phyloP scores from a whole-genome alignment of 768 basidiomycete genomes.

The Calocybe gangraenosa region DNA sequence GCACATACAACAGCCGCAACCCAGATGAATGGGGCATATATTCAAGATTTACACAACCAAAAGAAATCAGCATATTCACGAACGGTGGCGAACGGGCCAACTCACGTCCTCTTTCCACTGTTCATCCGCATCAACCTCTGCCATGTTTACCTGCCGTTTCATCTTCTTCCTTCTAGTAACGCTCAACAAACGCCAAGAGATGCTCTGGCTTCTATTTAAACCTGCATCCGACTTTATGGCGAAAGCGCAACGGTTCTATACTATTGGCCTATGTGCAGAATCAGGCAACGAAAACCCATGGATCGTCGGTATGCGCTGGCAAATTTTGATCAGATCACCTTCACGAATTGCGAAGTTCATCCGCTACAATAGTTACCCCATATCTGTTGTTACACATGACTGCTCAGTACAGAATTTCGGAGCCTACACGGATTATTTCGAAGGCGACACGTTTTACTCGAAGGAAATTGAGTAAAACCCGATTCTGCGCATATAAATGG shows the following conservation, averaged over 20 bases:
- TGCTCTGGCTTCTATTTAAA: not conserved
- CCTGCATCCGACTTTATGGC: not conserved
- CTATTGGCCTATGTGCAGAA: too few species aligned
- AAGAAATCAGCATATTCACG: too few species aligned
- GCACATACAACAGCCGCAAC: too few species aligned
- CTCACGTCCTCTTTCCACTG: too few species aligned
- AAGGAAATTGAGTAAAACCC: not conserved
- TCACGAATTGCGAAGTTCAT: not conserved
- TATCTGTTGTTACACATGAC: not conserved
- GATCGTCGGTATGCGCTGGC: not conserved
- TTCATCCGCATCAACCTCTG: too few species aligned
- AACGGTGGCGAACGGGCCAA: too few species aligned
- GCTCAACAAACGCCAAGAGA: too few species aligned
- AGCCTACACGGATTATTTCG: not conserved
- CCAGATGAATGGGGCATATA: too few species aligned
- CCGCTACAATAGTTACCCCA: not conserved
- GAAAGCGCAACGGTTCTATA: not conserved
- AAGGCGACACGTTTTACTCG: not conserved
- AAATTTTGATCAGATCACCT: not conserved
- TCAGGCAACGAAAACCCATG: too few species aligned
- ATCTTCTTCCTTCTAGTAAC: too few species aligned
- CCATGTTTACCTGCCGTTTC: too few species aligned
- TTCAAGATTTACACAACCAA: too few species aligned
- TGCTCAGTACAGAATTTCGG: not conserved
- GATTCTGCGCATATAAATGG: conserved; percentile 2